These are phyloP conservation scores for Penicillium italicum DNA, from an alignment of 2,329 filamentous ascomycete genomes.

Conservation along the genomic window DNA sequence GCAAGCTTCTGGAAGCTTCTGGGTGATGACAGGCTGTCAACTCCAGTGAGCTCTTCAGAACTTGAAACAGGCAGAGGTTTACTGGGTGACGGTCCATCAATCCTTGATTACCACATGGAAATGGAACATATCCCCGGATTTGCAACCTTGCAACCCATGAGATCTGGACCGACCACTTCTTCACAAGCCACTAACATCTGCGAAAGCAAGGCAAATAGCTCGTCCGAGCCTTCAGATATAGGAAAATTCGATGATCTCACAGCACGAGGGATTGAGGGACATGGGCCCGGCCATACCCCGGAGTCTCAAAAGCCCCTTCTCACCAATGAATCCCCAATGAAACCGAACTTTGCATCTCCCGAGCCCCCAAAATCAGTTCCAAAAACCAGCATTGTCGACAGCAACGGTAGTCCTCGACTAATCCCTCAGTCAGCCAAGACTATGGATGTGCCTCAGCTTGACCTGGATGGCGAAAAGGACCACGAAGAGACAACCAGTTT, in stretches of 20 bases:
- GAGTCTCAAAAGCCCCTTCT: constrained; percentile 21
- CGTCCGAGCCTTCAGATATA: constrained; percentile 2
- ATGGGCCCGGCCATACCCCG: constrained; percentile 9
- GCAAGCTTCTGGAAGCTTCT: not conserved
- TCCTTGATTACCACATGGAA: constrained; percentile 9
- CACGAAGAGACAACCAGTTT: not conserved
- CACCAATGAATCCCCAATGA: not conserved
- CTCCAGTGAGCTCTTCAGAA: not conserved
- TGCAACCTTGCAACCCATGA: constrained; percentile 4
- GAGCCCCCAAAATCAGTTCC: not conserved
- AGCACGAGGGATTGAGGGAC: not conserved
- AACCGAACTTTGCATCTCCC: not conserved
- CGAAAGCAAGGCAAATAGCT: not conserved
- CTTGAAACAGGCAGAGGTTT: not conserved
- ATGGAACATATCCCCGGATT: constrained; percentile 8
- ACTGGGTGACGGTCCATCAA: not conserved
- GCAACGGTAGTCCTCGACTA: constrained; percentile 37
- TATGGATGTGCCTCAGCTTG: not conserved
- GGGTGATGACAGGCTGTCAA: not conserved
- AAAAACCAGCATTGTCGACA: constrained; percentile 31
- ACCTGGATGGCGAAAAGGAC: not conserved
- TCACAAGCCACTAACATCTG: not conserved
- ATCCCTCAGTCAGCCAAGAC: not conserved
- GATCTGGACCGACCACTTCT: not conserved
- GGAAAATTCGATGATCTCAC: not conserved